Base-by-base conservation (phyloP, 768 basidiomycete genomes). In the Baorangia bicolor region DNA sequence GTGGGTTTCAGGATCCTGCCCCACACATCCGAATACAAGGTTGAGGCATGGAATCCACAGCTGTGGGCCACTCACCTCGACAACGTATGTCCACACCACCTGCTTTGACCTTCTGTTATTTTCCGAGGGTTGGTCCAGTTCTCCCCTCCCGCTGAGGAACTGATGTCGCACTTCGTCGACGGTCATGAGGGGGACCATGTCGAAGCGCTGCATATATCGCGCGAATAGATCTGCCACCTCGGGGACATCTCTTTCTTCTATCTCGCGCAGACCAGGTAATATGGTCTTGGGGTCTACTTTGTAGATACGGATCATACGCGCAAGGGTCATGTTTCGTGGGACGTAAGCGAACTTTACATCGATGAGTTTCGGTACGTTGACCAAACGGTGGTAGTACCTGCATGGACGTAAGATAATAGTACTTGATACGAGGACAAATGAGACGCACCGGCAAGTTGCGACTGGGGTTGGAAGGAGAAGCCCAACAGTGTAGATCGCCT, bases 401-500 rank as follows among this genome's bases (percentile, higher is more conserved):
- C 34, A 21, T 30, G 37, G 42, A 35, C 12, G 27, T 67, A 20
- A 65, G 59, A 38, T 38, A 5, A 38, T 13, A 27, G 8, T 39
- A 49, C 35, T 35, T 27, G 47, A 16, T 40, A 34, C 10, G 16
- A 5, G 21, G 52, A 59, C 18, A 13, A 40, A 27, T 3, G n/a
- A 11, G 14, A 72, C 83, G 52, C 65, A 89, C 88, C 85, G 79
- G 71, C 91, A 94, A 12, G 87, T 87, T 4, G 92, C 84, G 20
- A 98, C 83, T 0, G 97, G 97, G 0, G 97, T 98, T 10, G 97
- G 97, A 12, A 99, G 77, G 40, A 97, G 86, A 25, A 94, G 85
- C 2, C 97, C 97, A 18, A 85, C 95, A 0, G 97, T 99, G 71
- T 98, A 98, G 48, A 99, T 90, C 9, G 97, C 97, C 72, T 99